phyloP scores from a whole-genome alignment of 352 stramenopile species.

The Pilasporangium apinafurcum region DNA sequence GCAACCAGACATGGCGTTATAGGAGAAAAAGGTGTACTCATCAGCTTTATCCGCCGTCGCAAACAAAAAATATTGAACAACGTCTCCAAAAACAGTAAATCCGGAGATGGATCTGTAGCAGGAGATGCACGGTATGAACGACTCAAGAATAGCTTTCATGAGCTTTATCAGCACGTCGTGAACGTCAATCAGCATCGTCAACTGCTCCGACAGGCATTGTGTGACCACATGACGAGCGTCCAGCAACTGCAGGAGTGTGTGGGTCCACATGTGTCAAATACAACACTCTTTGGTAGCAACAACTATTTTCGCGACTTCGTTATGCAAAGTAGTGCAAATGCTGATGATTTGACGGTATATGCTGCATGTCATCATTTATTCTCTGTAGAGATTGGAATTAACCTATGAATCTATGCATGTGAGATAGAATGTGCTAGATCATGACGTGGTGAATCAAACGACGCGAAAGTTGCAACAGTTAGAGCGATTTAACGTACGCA shows the following conservation, averaged over 20 bases:
- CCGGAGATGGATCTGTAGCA: not conserved
- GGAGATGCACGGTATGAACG: constrained; percentile 27
- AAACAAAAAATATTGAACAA: constrained; percentile 10
- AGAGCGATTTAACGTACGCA: constrained; percentile 20
- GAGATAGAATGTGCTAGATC: constrained; percentile 12
- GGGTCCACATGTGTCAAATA: not conserved
- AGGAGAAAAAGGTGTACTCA: constrained; percentile 1
- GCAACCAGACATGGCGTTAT: too few species aligned
- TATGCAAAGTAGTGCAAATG: constrained; percentile 1
- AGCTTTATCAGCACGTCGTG: constrained; percentile 21
- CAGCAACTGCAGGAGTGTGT: constrained; percentile 7
- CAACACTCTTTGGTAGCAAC: not conserved
- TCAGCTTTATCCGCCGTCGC: constrained; percentile 12
- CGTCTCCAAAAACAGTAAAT: not conserved
- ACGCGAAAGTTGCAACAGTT: constrained; percentile 24
- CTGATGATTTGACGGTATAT: constrained; percentile 5
- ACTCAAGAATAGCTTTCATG: constrained; percentile 16
- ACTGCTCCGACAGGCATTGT: constrained; percentile 14
- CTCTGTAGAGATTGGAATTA: not conserved
- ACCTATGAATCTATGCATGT: not conserved
- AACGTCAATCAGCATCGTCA: constrained; percentile 15
- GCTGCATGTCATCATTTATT: constrained; percentile 3
- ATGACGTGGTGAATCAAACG: constrained; percentile 20
- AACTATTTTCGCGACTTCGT: not conserved
- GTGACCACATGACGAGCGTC: constrained; percentile 8